These are phyloP conservation scores for Eutrema salsugineum DNA, from an alignment of 441 rosid species.

Conservation along the genomic window DNA sequence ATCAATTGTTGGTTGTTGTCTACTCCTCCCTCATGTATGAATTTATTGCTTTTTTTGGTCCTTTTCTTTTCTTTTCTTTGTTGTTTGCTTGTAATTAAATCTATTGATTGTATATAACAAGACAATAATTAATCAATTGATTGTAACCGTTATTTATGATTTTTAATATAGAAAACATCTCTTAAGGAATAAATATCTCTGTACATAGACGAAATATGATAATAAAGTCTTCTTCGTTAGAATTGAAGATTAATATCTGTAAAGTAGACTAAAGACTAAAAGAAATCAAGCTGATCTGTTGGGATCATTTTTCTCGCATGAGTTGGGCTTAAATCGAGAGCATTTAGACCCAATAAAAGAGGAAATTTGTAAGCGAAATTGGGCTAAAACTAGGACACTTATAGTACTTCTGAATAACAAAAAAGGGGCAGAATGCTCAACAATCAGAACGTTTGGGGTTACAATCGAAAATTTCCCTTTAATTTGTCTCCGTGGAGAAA, in stretches of 20 bases:
- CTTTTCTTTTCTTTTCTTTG: not conserved
- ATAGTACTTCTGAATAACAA: no score
- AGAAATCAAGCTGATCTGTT: no score
- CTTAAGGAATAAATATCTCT: not conserved
- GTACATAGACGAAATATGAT: no score
- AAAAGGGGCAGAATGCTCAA: not conserved
- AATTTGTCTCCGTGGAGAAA: no score
- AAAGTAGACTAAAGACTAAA: no score
- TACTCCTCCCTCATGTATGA: conserved; percentile 14
- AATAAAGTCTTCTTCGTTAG: not conserved
- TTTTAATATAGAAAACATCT: not conserved
- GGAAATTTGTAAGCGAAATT: not conserved
- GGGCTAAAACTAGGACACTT: not conserved
- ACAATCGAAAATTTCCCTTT: not conserved
- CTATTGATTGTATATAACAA: not conserved
- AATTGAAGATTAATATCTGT: not conserved
- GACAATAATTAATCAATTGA: not conserved
- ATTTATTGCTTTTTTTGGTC: conserved; percentile 12
- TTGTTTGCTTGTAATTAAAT: not conserved
- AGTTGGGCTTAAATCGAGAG: not conserved
- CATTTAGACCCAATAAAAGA: not conserved
- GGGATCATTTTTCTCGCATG: not conserved
- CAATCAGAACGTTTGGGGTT: not conserved
- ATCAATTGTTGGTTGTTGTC: conserved; percentile 21
- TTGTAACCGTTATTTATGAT: not conserved